Conservation (phyloP, 768 basidiomycete species). For the Auricularia sp. region DNA sequence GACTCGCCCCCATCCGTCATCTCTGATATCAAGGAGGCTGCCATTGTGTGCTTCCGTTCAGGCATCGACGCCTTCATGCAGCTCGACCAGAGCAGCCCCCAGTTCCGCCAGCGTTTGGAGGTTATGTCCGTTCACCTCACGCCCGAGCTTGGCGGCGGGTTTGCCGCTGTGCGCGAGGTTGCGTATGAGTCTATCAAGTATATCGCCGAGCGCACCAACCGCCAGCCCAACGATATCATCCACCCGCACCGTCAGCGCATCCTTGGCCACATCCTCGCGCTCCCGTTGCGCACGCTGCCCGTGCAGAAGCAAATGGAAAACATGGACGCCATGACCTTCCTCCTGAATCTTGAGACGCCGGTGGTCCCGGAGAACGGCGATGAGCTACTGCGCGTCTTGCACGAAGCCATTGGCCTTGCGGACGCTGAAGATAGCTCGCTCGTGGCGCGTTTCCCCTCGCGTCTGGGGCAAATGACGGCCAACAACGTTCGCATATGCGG, state of each 20-base stretch:
- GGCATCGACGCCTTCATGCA: conserved; percentile 17
- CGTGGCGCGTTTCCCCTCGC: conserved; percentile 59
- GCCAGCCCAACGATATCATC: conserved; percentile 69
- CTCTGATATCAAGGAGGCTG: conserved; percentile 71
- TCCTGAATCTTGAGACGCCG: conserved; percentile 80
- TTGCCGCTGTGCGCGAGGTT: conserved; percentile 73
- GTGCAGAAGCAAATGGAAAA: conserved; percentile 95
- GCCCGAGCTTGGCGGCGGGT: conserved; percentile 75
- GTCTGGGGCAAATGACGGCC: conserved; percentile 73
- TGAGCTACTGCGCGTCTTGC: conserved; percentile 80
- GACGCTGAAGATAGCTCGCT: conserved; percentile 90
- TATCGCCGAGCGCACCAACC: conserved; percentile 62
- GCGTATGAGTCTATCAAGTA: conserved; percentile 73
- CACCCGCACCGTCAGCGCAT: conserved; percentile 79
- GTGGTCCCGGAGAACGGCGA: conserved; percentile 79
- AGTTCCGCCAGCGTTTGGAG: conserved; percentile 23
- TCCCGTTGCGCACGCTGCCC: conserved; percentile 88
- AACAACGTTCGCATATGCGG: conserved; percentile 88
- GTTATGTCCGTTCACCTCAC: conserved; percentile 73
- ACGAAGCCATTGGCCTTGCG: conserved; percentile 89
- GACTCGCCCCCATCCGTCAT: conserved; percentile 64
- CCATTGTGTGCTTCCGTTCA: conserved; percentile 50
- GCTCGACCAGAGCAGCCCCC: conserved; percentile 23
- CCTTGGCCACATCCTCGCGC: conserved; percentile 85
- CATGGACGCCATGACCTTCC: conserved; percentile 93